Evolutionary conservation across 2,329 filamentous ascomycete species (phyloP), one percentile per base, ranked within the genome.

Genomic region (Fusarium ramigenum): DNA sequence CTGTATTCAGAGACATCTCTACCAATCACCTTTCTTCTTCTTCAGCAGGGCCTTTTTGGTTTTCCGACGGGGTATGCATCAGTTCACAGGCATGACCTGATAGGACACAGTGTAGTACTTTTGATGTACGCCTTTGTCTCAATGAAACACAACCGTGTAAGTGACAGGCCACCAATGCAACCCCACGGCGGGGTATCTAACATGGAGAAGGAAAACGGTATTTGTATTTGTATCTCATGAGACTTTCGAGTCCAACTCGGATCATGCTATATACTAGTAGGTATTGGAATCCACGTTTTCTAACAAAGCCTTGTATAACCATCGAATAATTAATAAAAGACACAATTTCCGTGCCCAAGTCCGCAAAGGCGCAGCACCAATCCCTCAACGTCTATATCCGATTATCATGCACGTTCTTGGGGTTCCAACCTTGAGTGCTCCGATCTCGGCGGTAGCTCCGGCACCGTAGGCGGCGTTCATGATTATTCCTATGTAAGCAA

Each of bases 391-490:
- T 40, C 34, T 9, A 28, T 28, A 39, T 54, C 23, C 34, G 23
- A 54, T 54, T 28, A 28, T 28, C 34, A 54, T 54, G 50, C 18
- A 54, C 23, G 23, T 28, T 54, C 50, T 54, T 54, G 50, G 34
- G 50, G 23, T 39, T 53, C 50, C 50, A 40, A 36, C 39, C 60
- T 56, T 52, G 60, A 66, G 63, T 64, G 44, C 75, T 78, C 76
- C 76, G 76, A 78, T 77, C 56, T 77, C 76, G 76, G 75, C 75
- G 61, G 32, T 18, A 36, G 32, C 49, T 49, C 19, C 46, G 49
- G 62, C 46, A 39, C 37, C 44, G 50, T 52, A 69, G 58, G 66
- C 72, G 70, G 71, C 64, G 71, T 71, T 76, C 69, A 56, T 43
- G 23, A 42, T 30, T 39, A 62, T 64, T 61, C 44, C 46, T 32